Evolutionary conservation across 225 moss, liverwort and hornwort genomes (phyloP).

Genomic region (Polytrichum formosum): DNA sequence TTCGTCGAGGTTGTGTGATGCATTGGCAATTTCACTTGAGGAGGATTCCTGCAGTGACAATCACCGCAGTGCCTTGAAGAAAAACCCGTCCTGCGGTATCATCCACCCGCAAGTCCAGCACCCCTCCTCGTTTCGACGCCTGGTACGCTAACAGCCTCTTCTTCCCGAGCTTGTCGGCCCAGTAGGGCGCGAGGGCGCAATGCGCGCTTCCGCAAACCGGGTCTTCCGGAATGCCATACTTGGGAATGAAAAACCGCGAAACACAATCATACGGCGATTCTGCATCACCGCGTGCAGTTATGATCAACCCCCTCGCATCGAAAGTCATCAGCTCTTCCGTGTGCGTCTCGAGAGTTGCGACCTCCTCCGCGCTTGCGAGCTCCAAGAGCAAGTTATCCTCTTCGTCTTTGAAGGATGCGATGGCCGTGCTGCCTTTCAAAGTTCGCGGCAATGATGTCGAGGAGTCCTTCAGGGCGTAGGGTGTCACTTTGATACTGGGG

Average conservation of each 20-base stretch:
- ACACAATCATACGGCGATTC: constrained; percentile 37
- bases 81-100: constrained; percentile 5
- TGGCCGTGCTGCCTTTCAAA: constrained; percentile 4
- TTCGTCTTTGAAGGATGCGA: constrained; percentile 15
- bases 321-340: constrained; percentile 24
- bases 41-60: constrained; percentile 28
- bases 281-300: constrained; percentile 23
- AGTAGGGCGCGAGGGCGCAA: constrained; percentile 41
- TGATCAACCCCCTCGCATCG: constrained; percentile 16
- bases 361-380: constrained; percentile 27
- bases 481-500: constrained; percentile 11
- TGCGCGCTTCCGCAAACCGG: constrained; percentile 50
- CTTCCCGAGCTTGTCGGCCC: constrained; percentile 46
- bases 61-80: constrained; percentile 27
- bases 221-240: constrained; percentile 35
- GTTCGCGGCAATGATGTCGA: constrained; percentile 19
- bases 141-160: constrained; percentile 37
- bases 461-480: neutral
- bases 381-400: constrained; percentile 31
- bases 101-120: constrained; percentile 33
- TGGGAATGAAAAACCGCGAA: constrained; percentile 46
- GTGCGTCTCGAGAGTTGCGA: constrained; percentile 22
- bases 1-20: too few relatives aligned
- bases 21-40: constrained; percentile 4
- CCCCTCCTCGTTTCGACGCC: constrained; percentile 43